Base-by-base conservation (phyloP, 1,284 basidiomycete genomes). In the Papiliotrema terrestris region DNA sequence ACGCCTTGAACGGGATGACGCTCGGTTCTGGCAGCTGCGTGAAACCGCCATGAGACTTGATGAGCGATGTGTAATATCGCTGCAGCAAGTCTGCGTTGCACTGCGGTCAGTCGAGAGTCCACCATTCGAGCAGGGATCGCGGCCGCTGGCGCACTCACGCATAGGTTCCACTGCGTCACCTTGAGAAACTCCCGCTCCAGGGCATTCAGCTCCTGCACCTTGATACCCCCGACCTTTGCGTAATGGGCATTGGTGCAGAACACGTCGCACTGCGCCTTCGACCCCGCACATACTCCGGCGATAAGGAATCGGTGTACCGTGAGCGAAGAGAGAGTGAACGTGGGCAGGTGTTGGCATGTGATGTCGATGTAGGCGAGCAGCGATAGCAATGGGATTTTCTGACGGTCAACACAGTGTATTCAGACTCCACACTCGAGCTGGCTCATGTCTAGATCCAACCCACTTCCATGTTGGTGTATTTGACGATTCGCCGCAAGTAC, bases 251-350 rank as follows among this genome's bases (percentile, higher is more conserved):
- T 96, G 45, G 89, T 90, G 78, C 89, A 93, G 74, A 96, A 96
- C 19, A 86, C 84, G 78, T 97, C 93, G 76, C 89, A 94, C 51
- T 95, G 84, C 1, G 90, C 89, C 77, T 97, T 96, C 76, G 85
- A 88, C 54, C 89, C 86, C 53, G 93, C 86, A 39, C 87, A 84
- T 70, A 94, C 86, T 62, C 91, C 84, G 49, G 92, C 83, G 77
- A 95, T 95, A 71, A 94, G 82, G 78, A 96, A 96, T 53, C 92
- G 90, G 78, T 96, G 94, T 67, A 92, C 92, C 32, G 94, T 97
- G 69, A 95, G 83, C 35, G 91, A 95, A 42, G 90, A 89, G 62
- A 98, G 83, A 38, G 89, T 94, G 79, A 95, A 95, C 47, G 84
- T 80, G 37, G 91, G 88, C 64, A 86, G 83, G 61, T 89, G 85